Evolutionary conservation across 495 filamentous ascomycete species (phyloP).

Genomic region (Aspergillus cavernicola): DNA sequence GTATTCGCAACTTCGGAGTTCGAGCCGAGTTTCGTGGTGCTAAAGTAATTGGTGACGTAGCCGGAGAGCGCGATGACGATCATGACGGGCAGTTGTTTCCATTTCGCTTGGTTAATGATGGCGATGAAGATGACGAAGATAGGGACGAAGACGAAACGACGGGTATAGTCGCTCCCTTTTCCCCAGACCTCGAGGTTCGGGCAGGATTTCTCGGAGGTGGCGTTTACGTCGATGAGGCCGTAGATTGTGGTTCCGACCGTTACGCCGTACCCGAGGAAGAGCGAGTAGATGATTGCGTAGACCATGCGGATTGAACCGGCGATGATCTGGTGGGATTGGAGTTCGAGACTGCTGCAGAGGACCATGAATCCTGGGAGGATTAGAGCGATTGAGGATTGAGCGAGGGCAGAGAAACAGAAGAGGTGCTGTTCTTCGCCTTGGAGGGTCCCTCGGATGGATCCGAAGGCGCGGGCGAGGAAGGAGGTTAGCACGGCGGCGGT

Average conservation of each 20-base stretch:
- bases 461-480: conserved; percentile 81
- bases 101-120: conserved; percentile 85
- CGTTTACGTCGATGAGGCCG: conserved; percentile 72
- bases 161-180: conserved; percentile 31
- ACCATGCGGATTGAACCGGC: conserved; percentile 94
- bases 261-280: conserved; percentile 93
- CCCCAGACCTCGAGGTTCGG: conserved; percentile 47
- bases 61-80: conserved; percentile 75
- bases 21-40: conserved; percentile 61
- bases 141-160: conserved; percentile 63
- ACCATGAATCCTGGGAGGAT: conserved; percentile 90
- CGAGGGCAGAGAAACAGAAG: conserved; percentile 91
- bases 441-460: conserved; percentile 54
- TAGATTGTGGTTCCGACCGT: conserved; percentile 90
- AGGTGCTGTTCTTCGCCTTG: conserved; percentile 52
- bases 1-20: conserved; percentile 82
- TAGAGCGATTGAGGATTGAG: conserved; percentile 85
- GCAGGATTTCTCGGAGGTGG: conserved; percentile 68
- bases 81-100: conserved; percentile 86
- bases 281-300: conserved; percentile 89
- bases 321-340: conserved; percentile 83
- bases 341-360: conserved; percentile 76
- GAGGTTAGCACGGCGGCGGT: conserved; percentile 79
- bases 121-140: conserved; percentile 77
- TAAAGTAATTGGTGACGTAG: conserved; percentile 82